Evolutionary conservation across 2,329 filamentous ascomycete species (phyloP).

Genomic region (Xylariales sp.): DNA sequence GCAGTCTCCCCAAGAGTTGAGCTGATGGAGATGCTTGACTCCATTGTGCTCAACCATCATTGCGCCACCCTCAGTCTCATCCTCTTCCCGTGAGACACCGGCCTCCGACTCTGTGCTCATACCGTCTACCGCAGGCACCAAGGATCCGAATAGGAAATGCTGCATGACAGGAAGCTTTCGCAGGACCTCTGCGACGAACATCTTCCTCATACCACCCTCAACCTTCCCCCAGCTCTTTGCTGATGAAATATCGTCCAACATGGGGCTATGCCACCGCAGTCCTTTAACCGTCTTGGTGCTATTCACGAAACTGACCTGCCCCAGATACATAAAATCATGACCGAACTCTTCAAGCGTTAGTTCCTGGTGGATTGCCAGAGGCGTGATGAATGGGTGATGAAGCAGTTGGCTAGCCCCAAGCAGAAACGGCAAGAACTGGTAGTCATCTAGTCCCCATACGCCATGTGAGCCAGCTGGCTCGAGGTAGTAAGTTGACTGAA

Average conservation of each 20-base stretch:
- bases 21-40: constrained; percentile 66
- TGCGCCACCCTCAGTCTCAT: constrained; percentile 51
- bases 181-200: constrained; percentile 92
- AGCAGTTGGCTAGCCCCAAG: constrained; percentile 89
- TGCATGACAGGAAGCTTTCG: constrained; percentile 97
- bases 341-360: constrained; percentile 83
- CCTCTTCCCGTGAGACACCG: constrained; percentile 40
- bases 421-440: constrained; percentile 93
- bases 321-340: constrained; percentile 81
- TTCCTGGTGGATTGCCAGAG: constrained; percentile 78
- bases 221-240: constrained; percentile 90
- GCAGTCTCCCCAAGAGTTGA: constrained; percentile 84
- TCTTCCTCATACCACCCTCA: constrained; percentile 89
- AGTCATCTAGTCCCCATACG: constrained; percentile 96
- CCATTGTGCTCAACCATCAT: constrained; percentile 59
- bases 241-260: constrained; percentile 95
- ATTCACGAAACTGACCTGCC: constrained; percentile 92
- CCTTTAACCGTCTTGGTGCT: constrained; percentile 94
- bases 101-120: constrained; percentile 67
- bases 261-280: constrained; percentile 91
- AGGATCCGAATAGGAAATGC: constrained; percentile 88
- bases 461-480: constrained; percentile 96
- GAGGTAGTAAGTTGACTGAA: constrained; percentile 92
- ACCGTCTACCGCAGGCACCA: constrained; percentile 73
- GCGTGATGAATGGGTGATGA: constrained; percentile 76